Evolutionary conservation across 345 rosid genomes (phyloP), one percentile per base, ranked within the genome.

Genomic region (Xanthoceras sorbifolium): DNA sequence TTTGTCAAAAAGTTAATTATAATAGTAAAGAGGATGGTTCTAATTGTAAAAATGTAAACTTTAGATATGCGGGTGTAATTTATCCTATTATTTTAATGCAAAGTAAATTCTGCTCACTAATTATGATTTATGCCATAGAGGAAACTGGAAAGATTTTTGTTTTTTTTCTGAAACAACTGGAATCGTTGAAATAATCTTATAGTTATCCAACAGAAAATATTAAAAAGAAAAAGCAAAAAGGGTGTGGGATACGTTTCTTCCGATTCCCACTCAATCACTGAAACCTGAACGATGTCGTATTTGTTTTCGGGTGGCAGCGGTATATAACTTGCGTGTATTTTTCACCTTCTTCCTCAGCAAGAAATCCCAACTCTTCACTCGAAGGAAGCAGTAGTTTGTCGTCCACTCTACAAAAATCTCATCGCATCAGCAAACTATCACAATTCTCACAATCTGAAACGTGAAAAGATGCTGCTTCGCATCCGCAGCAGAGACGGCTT

Each of bases 401-500:
- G 0, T 42, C 26, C 26, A 28, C 66, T 15, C 65, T 9, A 5
- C 9, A 28, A 46, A 48, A 50, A 31, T 14, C 67, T 8, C 14
- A 29, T 26, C 18, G 3, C 18, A 1, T 64, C 25, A 29, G 52
- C 57, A 32, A 29, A 48, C 25, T n/a, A n/a, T 3, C 60, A 9
- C 29, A 18, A 3, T 46, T 26, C 80, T 59, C 64, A 52, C 59
- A 50, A 25, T 65, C 62, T 25, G 20, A 31, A 1, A 59, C 29
- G 55, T 31, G 54, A 59, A 72, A 75, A 64, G 17, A 91, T 92
- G 97, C 83, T 93, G 91, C 89, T 96, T 28, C 82, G 99, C 81
- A 90, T 96, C 80, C 91, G 98, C 67, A 93, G 98, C 80, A 82
- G 99, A 69, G 99, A 96, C 80, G 99, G 99, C 74, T 86, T 93